Percentiles rank a stretch among this genome's conserved stretches.
phyloP scores from a whole-genome alignment of 495 filamentous ascomycete genomes.

The Parachaetomium inaequale region DNA sequence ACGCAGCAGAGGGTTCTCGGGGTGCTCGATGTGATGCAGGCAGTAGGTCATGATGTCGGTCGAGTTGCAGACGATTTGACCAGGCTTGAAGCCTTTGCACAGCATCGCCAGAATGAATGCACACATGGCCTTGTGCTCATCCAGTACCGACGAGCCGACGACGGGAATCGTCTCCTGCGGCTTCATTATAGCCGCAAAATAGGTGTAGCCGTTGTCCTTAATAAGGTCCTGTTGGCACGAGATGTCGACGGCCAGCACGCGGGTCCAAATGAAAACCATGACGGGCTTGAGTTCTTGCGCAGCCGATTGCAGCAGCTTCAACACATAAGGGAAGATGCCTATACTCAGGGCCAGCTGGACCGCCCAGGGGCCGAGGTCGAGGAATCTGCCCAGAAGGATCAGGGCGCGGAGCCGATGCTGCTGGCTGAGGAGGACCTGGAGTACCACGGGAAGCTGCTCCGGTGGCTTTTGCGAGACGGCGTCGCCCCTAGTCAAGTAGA shows the following conservation, averaged over 20 bases:
- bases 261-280: constrained; percentile 99
- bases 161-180: constrained; percentile 79
- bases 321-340: constrained; percentile 96
- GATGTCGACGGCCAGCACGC: constrained; percentile 91
- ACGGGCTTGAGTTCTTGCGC: constrained; percentile 93
- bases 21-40: constrained; percentile 73
- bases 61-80: constrained; percentile 80
- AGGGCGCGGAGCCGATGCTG: constrained; percentile 90
- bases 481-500: constrained; percentile 83
- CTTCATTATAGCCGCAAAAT: constrained; percentile 88
- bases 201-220: constrained; percentile 94
- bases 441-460: constrained; percentile 90
- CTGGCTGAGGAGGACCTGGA: constrained; percentile 94
- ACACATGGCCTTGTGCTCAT: constrained; percentile 97
- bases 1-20: constrained; percentile 79
- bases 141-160: constrained; percentile 73
- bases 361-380: constrained; percentile 96
- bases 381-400: constrained; percentile 87
- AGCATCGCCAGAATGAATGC: constrained; percentile 97
- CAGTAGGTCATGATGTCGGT: constrained; percentile 84
- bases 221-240: constrained; percentile 88
- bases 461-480: constrained; percentile 80
- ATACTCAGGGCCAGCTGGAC: constrained; percentile 95
- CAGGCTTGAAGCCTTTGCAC: constrained; percentile 87
- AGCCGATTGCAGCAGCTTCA: constrained; percentile 92